Evolutionary conservation across 805 yeast genomes (phyloP).

Genomic region (Cyberlindnera veronae): DNA sequence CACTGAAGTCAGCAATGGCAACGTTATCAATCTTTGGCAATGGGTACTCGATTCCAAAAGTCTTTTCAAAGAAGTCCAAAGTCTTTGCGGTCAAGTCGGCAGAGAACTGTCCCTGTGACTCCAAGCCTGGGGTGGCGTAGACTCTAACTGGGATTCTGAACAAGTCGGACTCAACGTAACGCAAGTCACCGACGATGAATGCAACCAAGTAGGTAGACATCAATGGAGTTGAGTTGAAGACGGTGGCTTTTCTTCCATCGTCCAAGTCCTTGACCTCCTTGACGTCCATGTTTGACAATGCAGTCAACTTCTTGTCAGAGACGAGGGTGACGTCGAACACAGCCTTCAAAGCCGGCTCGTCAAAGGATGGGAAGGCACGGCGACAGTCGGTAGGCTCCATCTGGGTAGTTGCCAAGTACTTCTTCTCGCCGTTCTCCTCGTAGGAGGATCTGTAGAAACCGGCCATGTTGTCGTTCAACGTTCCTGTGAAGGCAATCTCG

Average conservation of each 20-base stretch:
- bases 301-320: slow-evolving; percentile 51
- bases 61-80: slow-evolving; percentile 65
- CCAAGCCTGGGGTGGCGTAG: slow-evolving; percentile 76
- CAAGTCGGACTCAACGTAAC: slow-evolving; percentile 61
- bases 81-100: slow-evolving; percentile 75
- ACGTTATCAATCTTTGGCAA: slow-evolving; percentile 80
- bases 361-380: slow-evolving; percentile 83
- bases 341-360: slow-evolving; percentile 80
- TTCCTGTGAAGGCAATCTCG: slow-evolving; percentile 54
- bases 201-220: slow-evolving; percentile 88
- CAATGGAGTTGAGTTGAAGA: slow-evolving; percentile 71
- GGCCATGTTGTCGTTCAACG: slow-evolving; percentile 73
- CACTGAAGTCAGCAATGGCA: slow-evolving; percentile 79
- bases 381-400: slow-evolving; percentile 87
- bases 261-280: slow-evolving; percentile 43
- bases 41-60: slow-evolving; percentile 73
- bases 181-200: slow-evolving; percentile 77
- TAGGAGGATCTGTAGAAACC: slow-evolving; percentile 77
- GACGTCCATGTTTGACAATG: slow-evolving; percentile 69
- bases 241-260: slow-evolving; percentile 47
- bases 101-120: slow-evolving; percentile 65
- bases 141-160: slow-evolving; percentile 76
- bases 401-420: slow-evolving; percentile 78
- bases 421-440: slow-evolving; percentile 53
- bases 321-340: slow-evolving; percentile 62